Conservation (phyloP, 2,329 filamentous ascomycete species). For the Talaromyces pinophilus region DNA sequence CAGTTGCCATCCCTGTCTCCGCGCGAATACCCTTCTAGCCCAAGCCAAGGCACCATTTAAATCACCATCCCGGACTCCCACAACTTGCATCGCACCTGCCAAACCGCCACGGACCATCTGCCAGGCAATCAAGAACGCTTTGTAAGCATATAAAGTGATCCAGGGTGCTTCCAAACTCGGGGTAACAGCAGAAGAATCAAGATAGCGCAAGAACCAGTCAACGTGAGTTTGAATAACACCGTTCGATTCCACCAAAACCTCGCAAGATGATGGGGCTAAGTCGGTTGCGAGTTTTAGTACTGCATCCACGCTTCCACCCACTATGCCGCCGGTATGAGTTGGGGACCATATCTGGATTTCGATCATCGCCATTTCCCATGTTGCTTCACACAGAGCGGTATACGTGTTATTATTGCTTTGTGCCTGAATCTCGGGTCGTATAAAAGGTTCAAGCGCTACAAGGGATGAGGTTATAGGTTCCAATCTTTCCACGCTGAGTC, state of each 20-base stretch:
- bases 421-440: conserved; percentile 25
- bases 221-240: conserved; percentile 39
- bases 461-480: conserved; percentile 41
- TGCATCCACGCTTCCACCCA: conserved; percentile 41
- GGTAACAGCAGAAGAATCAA: conserved; percentile 29
- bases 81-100: conserved; percentile 38
- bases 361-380: conserved; percentile 48
- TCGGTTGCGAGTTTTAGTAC: conserved; percentile 37
- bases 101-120: conserved; percentile 37
- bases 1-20: conserved; percentile 35
- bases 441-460: conserved; percentile 35
- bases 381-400: conserved; percentile 35
- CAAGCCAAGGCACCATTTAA: conserved; percentile 26
- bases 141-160: conserved; percentile 45
- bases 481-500: conserved; percentile 44
- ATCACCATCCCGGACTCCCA: conserved; percentile 39
- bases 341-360: conserved; percentile 48
- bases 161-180: conserved; percentile 42
- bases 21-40: conserved; percentile 36
- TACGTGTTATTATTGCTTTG: neutral
- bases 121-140: conserved; percentile 47
- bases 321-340: conserved; percentile 44
- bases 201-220: conserved; percentile 44
- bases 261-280: conserved; percentile 32
- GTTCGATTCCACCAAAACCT: conserved; percentile 36